A percentile compares a stretch with the other conserved stretches of the same genome.
Conservation (phyloP, 805 yeast genomes). For the Starmera pachycereana region DNA sequence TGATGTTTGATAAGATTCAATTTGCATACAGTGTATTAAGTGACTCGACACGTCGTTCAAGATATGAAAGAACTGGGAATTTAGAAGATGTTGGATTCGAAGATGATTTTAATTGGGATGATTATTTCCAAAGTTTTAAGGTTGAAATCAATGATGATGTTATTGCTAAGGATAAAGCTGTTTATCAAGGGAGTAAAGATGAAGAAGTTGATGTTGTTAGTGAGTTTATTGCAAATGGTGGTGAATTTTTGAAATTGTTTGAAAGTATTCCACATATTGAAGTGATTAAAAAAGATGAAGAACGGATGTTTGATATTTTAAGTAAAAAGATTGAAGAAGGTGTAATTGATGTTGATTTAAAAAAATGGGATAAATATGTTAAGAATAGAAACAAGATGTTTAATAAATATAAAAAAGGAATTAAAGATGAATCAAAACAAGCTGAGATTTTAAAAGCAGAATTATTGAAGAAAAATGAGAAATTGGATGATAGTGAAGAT, state of each 20-base stretch:
- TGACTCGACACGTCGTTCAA: slow-evolving; percentile 42
- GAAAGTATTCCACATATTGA: slow-evolving; percentile 75
- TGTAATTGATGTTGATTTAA: slow-evolving; percentile 15
- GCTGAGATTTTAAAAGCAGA: slow-evolving; percentile 38
- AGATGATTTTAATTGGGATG: slow-evolving; percentile 45
- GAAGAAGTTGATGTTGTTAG: slow-evolving; percentile 54
- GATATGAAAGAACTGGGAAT: slow-evolving; percentile 66
- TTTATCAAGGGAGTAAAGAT: slow-evolving; percentile 53
- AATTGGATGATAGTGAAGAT: slow-evolving; percentile 22
- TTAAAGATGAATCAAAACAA: slow-evolving; percentile 56
- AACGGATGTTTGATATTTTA: slow-evolving; percentile 45
- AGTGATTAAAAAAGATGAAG: slow-evolving; percentile 46
- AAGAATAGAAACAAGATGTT: slow-evolving; percentile 38
- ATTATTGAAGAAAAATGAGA: slow-evolving; percentile 22
- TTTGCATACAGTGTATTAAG: slow-evolving; percentile 62
- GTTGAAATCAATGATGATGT: slow-evolving; percentile 46
- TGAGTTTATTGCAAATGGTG: slow-evolving; percentile 46
- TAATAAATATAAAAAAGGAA: slow-evolving; percentile 35
- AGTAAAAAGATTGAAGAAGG: slow-evolving; percentile 30
- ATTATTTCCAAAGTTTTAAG: slow-evolving; percentile 38
- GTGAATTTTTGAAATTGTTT: slow-evolving; percentile 60
- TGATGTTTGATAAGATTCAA: slow-evolving; percentile 57
- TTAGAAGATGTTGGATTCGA: slow-evolving; percentile 31
- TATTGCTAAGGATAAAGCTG: slow-evolving; percentile 57
- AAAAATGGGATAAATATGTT: slow-evolving; percentile 41